Evolutionary conservation across 2,329 filamentous ascomycete genomes (phyloP).

Genomic region (Leptographium flavum): DNA sequence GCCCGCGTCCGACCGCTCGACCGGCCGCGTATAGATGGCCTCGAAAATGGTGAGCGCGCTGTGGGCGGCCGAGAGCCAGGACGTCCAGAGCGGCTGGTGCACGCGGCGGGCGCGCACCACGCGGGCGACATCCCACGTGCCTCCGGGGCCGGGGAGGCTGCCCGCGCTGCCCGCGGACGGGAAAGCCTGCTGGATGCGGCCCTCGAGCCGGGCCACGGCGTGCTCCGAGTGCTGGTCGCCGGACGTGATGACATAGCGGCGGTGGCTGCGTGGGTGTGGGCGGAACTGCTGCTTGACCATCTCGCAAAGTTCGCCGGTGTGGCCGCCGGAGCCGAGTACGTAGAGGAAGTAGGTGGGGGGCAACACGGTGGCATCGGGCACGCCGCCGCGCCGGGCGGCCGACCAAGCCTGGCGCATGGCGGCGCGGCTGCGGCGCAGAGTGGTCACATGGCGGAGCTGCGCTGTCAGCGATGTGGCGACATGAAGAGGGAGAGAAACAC

Average conservation of each 20-base stretch:
- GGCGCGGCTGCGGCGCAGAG: background rate
- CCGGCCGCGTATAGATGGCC: slow-evolving; percentile 18
- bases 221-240: slow-evolving; percentile 60
- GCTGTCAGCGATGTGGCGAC: background rate
- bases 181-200: slow-evolving; percentile 21
- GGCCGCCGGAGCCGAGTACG: slow-evolving; percentile 83
- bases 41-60: slow-evolving; percentile 30
- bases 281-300: slow-evolving; percentile 53
- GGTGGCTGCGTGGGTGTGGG: slow-evolving; percentile 38
- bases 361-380: slow-evolving; percentile 8
- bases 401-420: slow-evolving; percentile 6
- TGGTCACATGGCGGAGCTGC: slow-evolving; percentile 5
- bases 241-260: slow-evolving; percentile 69
- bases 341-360: slow-evolving; percentile 48
- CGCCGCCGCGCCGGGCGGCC: slow-evolving; percentile 2
- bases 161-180: slow-evolving; percentile 11
- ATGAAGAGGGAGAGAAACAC: background rate
- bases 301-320: slow-evolving; percentile 87
- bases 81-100: slow-evolving; percentile 64
- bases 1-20: slow-evolving; percentile 7
- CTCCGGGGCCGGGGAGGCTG: slow-evolving; percentile 15
- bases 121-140: slow-evolving; percentile 47
- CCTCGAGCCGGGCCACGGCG: slow-evolving; percentile 51
- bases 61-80: slow-evolving; percentile 54
- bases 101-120: slow-evolving; percentile 69